Evolutionary conservation across 306 rosid species (phyloP).

Genomic region (Crotalaria pallida): DNA sequence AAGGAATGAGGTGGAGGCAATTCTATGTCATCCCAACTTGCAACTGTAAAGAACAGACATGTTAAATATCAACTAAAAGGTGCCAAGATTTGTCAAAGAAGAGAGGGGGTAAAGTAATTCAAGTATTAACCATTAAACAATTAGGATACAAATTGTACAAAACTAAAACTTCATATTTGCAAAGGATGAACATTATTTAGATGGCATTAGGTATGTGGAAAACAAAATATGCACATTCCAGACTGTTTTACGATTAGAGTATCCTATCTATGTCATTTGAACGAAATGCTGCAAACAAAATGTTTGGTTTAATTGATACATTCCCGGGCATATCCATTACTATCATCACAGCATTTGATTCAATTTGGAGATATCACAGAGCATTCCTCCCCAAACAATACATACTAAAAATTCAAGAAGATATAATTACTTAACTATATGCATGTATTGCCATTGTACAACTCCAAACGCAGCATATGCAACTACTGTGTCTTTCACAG

Average conservation of each 20-base stretch:
- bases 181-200: not conserved
- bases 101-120: not conserved
- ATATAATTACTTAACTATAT: not conserved
- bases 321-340: not conserved
- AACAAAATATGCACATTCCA: not conserved
- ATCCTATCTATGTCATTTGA: not conserved
- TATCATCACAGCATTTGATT: not conserved
- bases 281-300: not conserved
- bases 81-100: not conserved
- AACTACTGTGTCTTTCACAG: not conserved
- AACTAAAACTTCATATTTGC: not conserved
- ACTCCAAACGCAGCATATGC: not conserved
- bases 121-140: not conserved
- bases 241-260: not conserved
- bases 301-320: not conserved
- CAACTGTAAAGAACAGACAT: conserved; percentile 43
- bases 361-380: not conserved
- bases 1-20: conserved; percentile 35
- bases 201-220: not conserved
- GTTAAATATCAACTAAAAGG: conserved; percentile 3
- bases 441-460: not conserved
- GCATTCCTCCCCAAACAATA: not conserved
- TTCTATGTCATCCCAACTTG: conserved; percentile 72
- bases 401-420: not conserved
- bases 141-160: not conserved